Evolutionary conservation across 2,329 filamentous ascomycete genomes (phyloP).

Genomic region (Juglanconis juglandina): DNA sequence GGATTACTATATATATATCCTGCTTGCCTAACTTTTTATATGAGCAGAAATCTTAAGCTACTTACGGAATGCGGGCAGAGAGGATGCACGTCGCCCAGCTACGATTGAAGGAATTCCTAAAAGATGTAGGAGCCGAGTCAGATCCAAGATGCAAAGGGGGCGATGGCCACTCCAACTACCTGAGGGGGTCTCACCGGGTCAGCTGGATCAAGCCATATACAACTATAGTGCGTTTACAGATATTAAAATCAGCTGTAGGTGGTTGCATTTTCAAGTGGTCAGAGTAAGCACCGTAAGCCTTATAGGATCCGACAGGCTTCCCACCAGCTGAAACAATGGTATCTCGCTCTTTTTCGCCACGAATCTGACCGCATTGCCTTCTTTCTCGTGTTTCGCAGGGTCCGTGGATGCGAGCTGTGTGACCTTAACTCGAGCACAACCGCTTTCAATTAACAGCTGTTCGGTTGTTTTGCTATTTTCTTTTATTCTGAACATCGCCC

Average conservation of each 20-base stretch:
- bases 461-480: background rate
- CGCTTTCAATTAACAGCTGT: background rate
- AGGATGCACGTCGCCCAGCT: too few relatives aligned
- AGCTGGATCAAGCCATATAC: background rate
- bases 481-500: background rate
- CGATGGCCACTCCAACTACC: too few relatives aligned
- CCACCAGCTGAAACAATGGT: background rate
- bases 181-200: too few relatives aligned
- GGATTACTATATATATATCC: too few relatives aligned
- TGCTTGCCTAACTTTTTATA: too few relatives aligned
- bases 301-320: background rate
- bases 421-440: background rate
- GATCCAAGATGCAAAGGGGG: too few relatives aligned
- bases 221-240: background rate
- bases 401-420: background rate
- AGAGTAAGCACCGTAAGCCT: background rate
- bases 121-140: too few relatives aligned
- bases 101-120: too few relatives aligned
- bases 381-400: background rate
- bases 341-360: background rate
- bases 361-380: background rate
- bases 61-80: too few relatives aligned
- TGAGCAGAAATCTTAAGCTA: too few relatives aligned
- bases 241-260: too few relatives aligned
- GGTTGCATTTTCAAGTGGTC: background rate